Conservation (phyloP, 2,329 filamentous ascomycete genomes). For the Ceratocystiopsis minuta region DNA sequence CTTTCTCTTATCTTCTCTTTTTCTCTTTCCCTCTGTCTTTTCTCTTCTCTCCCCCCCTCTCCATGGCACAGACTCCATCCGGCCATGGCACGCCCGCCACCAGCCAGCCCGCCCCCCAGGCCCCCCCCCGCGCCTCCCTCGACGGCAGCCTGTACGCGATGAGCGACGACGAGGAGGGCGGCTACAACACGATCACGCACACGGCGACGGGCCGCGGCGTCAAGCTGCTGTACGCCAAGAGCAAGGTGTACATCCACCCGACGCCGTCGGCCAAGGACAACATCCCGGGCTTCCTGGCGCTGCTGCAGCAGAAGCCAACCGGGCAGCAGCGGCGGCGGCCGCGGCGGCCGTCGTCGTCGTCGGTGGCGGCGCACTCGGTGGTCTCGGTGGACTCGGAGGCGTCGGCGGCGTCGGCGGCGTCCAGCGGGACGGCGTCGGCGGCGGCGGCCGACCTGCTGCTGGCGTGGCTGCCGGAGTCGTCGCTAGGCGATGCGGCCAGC, state of each 20-base stretch:
- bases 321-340: conserved; percentile 11
- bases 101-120: conserved; percentile 5
- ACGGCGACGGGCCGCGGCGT: conserved; percentile 62
- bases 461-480: conserved; percentile 82
- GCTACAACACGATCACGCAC: conserved; percentile 85
- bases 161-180: conserved; percentile 90
- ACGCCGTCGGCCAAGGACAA: conserved; percentile 90
- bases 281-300: conserved; percentile 79
- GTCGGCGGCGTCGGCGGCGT: conserved; percentile 19
- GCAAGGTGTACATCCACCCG: conserved; percentile 94
- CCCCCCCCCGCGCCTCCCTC: conserved; percentile 45
- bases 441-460: conserved; percentile 61
- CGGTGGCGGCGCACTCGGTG: no score
- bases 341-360: conserved; percentile 24
- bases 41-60: not conserved
- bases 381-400: conserved; percentile 7
- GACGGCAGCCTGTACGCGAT: conserved; percentile 84
- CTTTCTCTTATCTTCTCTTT: not conserved
- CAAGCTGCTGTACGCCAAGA: conserved; percentile 88
- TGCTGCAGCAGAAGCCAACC: conserved; percentile 69
- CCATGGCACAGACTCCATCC: not conserved
- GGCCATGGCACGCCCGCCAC: no score
- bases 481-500: conserved; percentile 67
- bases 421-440: conserved; percentile 28
- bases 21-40: not conserved